Base-by-base conservation (phyloP, 2,329 filamentous ascomycete species). In the Neofusicoccum ribis region DNA sequence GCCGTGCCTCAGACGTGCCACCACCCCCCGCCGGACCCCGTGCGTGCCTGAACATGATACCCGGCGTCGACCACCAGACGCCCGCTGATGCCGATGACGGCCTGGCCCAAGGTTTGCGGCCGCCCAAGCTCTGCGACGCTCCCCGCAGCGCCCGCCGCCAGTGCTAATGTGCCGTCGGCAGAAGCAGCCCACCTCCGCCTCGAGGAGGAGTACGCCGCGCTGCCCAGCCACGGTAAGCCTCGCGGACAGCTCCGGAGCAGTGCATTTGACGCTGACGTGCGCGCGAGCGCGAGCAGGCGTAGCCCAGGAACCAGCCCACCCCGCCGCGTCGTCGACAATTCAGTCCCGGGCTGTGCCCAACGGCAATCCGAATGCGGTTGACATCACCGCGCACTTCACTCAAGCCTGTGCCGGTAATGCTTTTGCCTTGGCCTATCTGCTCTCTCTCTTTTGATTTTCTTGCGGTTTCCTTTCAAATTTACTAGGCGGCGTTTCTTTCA, bases 371-470 rank as follows among this genome's bases (percentile, higher is more conserved):
- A 56, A 56, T 31, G 65, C 50, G 17, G 49, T 66, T 39, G 76
- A 79, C 68, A 73, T 78, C 56, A 79, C 77, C 11, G 68, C 68
- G 50, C 69, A 73, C 37, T 79, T 79, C 62, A 66, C 70, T 3
- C 66, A 68, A 47, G 76, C 77, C 23, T 73, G 73, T 12, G 68
- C 46, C 60, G 70, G 71, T 72, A 68, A 60, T 47, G 17, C 62
- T 62, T 7, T 12, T 23, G 39, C 51, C 23, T 37, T 20, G 5
- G 27, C 27, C 50, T 31, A 39, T 34, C 31, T 39, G 34, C 14
- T 23, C n/a, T 17, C n/a, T 17, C 37, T 34, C 20, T 15, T 34
- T 44, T 15, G 15, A 15, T 50, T 51, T 67, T 46, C 60, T 23
- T 23, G 23, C 23, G 23, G 23, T 23, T 23, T 23, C 23, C 23